A percentile compares a stretch with the other conserved stretches of the same genome.
Conservation (phyloP, 2,329 filamentous ascomycete species). For the Fusarium torreyae region DNA sequence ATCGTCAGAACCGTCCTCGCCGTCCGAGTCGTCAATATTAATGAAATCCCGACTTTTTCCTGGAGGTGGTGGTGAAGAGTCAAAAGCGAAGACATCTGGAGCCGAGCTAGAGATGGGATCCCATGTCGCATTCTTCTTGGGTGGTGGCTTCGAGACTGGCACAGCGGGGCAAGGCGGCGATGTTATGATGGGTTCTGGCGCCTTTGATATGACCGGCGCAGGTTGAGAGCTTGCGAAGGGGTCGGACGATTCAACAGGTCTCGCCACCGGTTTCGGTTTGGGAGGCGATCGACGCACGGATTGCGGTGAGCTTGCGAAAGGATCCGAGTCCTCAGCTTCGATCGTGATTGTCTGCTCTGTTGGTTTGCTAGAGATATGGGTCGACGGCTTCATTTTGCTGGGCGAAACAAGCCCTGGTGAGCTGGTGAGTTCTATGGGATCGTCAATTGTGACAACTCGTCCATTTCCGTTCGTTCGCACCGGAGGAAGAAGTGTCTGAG, state of each 20-base stretch:
- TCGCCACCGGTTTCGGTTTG: slow-evolving; percentile 3
- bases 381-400: background rate
- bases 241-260: slow-evolving; percentile 40
- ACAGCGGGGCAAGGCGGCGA: slow-evolving; percentile 12
- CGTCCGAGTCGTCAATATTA: slow-evolving; percentile 56
- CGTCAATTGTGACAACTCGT: slow-evolving; percentile 16
- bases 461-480: slow-evolving; percentile 20
- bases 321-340: slow-evolving; percentile 49
- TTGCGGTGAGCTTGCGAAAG: slow-evolving; percentile 56
- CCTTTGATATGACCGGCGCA: slow-evolving; percentile 3
- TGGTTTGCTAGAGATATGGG: background rate
- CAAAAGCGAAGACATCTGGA: slow-evolving; percentile 55
- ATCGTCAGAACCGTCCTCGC: slow-evolving; percentile 57
- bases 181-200: slow-evolving; percentile 15
- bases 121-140: slow-evolving; percentile 53
- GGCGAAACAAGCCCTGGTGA: slow-evolving; percentile 47
- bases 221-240: slow-evolving; percentile 37
- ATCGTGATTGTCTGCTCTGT: background rate
- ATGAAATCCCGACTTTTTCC: slow-evolving; percentile 50
- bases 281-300: slow-evolving; percentile 9
- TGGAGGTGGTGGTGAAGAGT: slow-evolving; percentile 35
- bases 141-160: slow-evolving; percentile 9
- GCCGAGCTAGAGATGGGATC: slow-evolving; percentile 70
- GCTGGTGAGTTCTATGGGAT: slow-evolving; percentile 58
- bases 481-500: slow-evolving; percentile 15